These are phyloP conservation scores for Aeschynomene evenia DNA, from an alignment of 306 rosid genomes.

Conservation along the genomic window DNA sequence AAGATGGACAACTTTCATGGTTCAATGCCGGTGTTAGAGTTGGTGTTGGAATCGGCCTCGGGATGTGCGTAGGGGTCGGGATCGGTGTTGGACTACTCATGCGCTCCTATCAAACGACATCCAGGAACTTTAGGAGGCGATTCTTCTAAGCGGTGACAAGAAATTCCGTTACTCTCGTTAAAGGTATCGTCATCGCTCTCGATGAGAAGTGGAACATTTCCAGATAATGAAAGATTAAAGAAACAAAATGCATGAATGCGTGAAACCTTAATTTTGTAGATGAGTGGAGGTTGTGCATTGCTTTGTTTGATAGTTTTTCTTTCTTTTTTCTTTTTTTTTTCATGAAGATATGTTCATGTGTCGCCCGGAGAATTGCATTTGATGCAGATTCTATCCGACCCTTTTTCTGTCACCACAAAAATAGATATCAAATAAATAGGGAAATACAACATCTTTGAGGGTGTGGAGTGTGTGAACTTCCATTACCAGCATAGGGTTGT, in stretches of 20 bases:
- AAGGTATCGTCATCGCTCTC: too few species aligned
- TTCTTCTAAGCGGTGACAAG: constrained; percentile 46
- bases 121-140: constrained; percentile 68
- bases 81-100: constrained; percentile 86
- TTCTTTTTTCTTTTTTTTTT: too few species aligned
- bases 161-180: constrained; percentile 16
- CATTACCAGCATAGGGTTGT: constrained; percentile 13
- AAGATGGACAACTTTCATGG: constrained; percentile 89
- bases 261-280: constrained; percentile 41
- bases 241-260: constrained; percentile 23
- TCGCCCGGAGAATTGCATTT: constrained; percentile 24
- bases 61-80: constrained; percentile 89
- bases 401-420: constrained; percentile 14
- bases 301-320: constrained; percentile 38
- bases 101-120: constrained; percentile 95
- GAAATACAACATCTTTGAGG: constrained; percentile 27
- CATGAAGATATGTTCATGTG: constrained; percentile 14
- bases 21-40: constrained; percentile 95
- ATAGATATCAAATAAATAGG: constrained; percentile 18
- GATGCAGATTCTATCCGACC: constrained; percentile 16
- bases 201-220: background rate
- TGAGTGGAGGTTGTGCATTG: constrained; percentile 46
- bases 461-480: constrained; percentile 1
- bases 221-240: background rate
- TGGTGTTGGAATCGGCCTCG: constrained; percentile 93